Evolutionary conservation across 2,329 filamentous ascomycete genomes (phyloP), one percentile per base, ranked within the genome.

Genomic region (Zasmidium angulare): DNA sequence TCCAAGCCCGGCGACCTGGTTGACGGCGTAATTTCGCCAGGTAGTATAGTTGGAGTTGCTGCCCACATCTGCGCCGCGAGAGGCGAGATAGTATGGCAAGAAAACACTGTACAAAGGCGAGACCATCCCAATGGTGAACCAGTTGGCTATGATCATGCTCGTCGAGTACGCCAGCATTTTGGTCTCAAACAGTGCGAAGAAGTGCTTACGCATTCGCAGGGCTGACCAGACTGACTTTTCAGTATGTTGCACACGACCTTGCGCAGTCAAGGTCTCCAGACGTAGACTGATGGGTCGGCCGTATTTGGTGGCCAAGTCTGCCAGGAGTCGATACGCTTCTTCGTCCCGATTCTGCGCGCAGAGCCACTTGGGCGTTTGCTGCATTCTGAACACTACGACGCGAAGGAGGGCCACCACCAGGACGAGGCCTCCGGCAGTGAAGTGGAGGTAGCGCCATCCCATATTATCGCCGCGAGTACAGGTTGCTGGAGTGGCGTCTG

Each of bases 81-180:
- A 57, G 14, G 51, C 54, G 61, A 95, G 84, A 69, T 93, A 95
- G 66, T 95, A 89, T 0, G 91, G 91, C n/a, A 96, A 81, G 76
- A 96, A 96, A 54, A 89, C 89, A 73, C 93, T 95, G 82, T 93
- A 96, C 1, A 96, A 83, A 1, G 90, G 90, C 69, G 93, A 96
- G 2, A 87, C 90, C 85, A 96, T 89, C 60, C 91, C 91, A 7
- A 60, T 57, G 17, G 57, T 53, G 43, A 66, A 66, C 68, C 67
- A 70, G 31, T 66, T 68, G 22, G 59, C 53, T 2, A 67, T 60
- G 43, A 71, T 68, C 20, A 69, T 56, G 3, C 48, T 29, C 3
- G 69, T 69, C 12, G 65, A 68, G 26, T 59, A 68, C 10, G 62
- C 60, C 11, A 69, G 59, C 1, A 59, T 46, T n/a, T 59, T 58